A percentile compares a stretch with the other conserved stretches of the same genome.
Conservation (phyloP, 129 eudicot species). For the Kitagawia praeruptora region DNA sequence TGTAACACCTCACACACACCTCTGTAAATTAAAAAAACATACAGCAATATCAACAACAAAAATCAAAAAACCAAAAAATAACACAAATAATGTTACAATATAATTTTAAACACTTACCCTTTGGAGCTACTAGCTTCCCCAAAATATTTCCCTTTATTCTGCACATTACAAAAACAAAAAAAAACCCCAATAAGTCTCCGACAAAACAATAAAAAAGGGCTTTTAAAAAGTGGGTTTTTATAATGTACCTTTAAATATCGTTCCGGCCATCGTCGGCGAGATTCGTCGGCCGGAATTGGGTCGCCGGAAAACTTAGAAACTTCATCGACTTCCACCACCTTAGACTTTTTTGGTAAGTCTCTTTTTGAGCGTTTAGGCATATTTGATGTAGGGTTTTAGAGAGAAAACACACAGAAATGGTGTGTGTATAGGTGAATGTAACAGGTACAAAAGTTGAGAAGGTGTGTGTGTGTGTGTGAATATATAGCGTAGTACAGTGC, state of each 20-base stretch:
- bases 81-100: not conserved
- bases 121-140: constrained; percentile 2
- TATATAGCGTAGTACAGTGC: no score
- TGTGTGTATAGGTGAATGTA: no score
- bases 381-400: constrained; percentile 1
- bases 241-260: constrained; percentile 33
- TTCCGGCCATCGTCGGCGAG: constrained; percentile 39
- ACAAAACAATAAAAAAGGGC: no score
- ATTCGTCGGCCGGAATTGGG: constrained; percentile 37
- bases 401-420: not conserved
- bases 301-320: constrained; percentile 25
- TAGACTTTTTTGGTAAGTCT: constrained; percentile 18
- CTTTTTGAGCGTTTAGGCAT: not conserved
- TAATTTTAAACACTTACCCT: constrained; percentile 17
- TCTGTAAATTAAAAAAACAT: not conserved
- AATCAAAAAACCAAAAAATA: not conserved
- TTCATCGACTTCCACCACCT: constrained; percentile 12
- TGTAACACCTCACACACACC: constrained; percentile 30
- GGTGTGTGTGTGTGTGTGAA: no score
- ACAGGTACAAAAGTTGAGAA: no score
- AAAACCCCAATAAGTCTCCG: no score
- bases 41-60: not conserved
- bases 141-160: constrained; percentile 24
- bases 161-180: not conserved
- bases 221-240: not conserved